Evolutionary conservation across 2,329 filamentous ascomycete species (phyloP).

Genomic region (Epichloe baconii): DNA sequence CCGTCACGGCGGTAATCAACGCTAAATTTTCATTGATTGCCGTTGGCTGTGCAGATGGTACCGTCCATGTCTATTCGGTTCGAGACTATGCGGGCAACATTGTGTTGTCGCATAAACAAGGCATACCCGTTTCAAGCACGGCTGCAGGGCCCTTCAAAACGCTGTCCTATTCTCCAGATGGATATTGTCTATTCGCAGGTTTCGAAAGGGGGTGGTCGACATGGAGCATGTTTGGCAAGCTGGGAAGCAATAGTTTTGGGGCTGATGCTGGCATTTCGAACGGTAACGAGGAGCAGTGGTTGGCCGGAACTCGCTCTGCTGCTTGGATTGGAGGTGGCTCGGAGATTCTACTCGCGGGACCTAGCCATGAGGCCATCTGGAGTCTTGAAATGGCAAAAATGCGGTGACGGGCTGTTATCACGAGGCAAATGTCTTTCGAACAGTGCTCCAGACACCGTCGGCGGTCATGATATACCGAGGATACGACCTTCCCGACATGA

Average conservation of each 20-base stretch:
- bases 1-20: conserved; percentile 72
- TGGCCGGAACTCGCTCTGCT: conserved; percentile 64
- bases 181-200: conserved; percentile 88
- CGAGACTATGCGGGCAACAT: conserved; percentile 91
- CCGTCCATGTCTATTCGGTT: conserved; percentile 79
- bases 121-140: conserved; percentile 50
- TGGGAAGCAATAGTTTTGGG: conserved; percentile 71
- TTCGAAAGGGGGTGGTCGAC: conserved; percentile 88
- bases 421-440: conserved; percentile 78
- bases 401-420: conserved; percentile 88
- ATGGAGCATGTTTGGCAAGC: conserved; percentile 95
- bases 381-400: conserved; percentile 86
- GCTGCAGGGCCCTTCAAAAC: conserved; percentile 61
- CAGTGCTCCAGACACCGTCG: conserved; percentile 76
- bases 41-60: conserved; percentile 67
- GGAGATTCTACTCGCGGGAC: conserved; percentile 64
- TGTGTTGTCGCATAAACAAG: conserved; percentile 68
- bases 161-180: conserved; percentile 82
- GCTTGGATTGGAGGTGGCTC: conserved; percentile 82
- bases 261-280: conserved; percentile 50
- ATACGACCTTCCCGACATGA: conserved; percentile 81
- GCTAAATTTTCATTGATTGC: conserved; percentile 89
- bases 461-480: conserved; percentile 88
- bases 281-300: conserved; percentile 67
- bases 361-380: conserved; percentile 69